Base-by-base conservation (phyloP, 305 asterid species). In the Fraxinus dipetala region DNA sequence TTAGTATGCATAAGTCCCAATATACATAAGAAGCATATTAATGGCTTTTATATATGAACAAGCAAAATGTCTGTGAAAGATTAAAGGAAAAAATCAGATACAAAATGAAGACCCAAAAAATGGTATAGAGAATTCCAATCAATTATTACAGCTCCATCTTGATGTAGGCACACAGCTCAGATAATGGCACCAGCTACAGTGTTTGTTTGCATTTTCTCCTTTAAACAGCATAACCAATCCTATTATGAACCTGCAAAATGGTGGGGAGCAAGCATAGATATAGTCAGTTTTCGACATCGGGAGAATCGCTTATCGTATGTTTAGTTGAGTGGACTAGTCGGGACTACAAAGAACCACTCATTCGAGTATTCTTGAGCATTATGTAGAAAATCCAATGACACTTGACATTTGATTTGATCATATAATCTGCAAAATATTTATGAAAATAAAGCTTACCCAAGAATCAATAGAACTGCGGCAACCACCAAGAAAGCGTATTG, bases 161-260 rank as follows among this genome's bases (percentile, higher is more conserved):
- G 98, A 92, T 51, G 97, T 95, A 18, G 98, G 98, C 81, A 95
- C 96, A 72, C 98, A 93, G 89, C 98, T 93, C 43, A 95, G 80
- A 35, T 93, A 95, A 87, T 89, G 98, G 87, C 98, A 95, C 98
- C 98, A 95, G 79, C 89, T 83, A 85, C 98, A 95, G 67, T 79
- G 92, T 22, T 89, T 88, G 63, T 90, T 92, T 6, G 86, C 98
- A n/a, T 88, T 92, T 77, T 88, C 91, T 35, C 98, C 98, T 86
- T 79, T 90, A 72, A 92, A 93, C 79, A 95, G 84, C 97, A 88
- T 92, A 69, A 90, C 93, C 86, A 92, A 78, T 59, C 95, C 97
- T 61, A 90, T 85, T 0, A 85, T 78, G 59, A 90, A 92, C 82
- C 98, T 95, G 93, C 84, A 83, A n/a, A 35, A 36, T 75, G 0